Conservation (phyloP, 257 asterid genomes). For the Penstemon barbatus region DNA sequence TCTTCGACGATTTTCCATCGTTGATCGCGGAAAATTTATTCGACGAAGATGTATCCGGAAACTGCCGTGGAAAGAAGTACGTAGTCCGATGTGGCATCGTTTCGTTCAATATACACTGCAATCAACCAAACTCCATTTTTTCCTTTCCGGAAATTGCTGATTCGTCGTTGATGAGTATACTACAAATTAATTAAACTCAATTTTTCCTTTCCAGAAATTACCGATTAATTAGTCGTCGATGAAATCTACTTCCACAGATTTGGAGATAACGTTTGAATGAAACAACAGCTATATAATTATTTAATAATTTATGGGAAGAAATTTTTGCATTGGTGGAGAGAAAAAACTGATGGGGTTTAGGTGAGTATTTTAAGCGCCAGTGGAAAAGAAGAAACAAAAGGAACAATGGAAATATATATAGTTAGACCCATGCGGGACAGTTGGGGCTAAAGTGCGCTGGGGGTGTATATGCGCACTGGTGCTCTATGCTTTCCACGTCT, state of each 20-base stretch:
- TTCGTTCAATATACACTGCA: background rate
- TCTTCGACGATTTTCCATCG: conserved; percentile 29
- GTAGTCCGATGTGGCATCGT: conserved; percentile 95
- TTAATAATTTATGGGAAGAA: background rate
- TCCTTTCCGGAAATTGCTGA: too few relatives aligned
- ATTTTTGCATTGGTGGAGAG: background rate
- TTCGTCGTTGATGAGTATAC: too few relatives aligned
- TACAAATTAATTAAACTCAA: too few relatives aligned
- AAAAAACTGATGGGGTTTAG: conserved; percentile 7
- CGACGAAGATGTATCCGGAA: conserved; percentile 59
- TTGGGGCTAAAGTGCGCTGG: conserved; percentile 31
- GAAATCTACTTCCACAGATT: too few relatives aligned
- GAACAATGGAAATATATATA: conserved; percentile 18
- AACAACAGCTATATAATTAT: background rate
- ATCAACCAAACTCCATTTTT: too few relatives aligned
- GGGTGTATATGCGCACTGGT: conserved; percentile 26
- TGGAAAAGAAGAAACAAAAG: conserved; percentile 11
- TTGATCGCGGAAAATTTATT: conserved; percentile 39
- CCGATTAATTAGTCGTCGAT: too few relatives aligned
- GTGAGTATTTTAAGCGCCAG: conserved; percentile 39
- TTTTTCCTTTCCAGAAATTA: too few relatives aligned
- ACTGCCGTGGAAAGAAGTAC: conserved; percentile 84
- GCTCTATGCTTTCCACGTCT: conserved; percentile 27
- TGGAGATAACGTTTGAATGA: background rate
- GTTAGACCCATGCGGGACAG: background rate